A percentile compares a stretch with the other conserved stretches of the same genome.
These are phyloP conservation scores for Colletotrichum eremochloae DNA, from an alignment of 2,329 filamentous ascomycete genomes.

Conservation along the genomic window DNA sequence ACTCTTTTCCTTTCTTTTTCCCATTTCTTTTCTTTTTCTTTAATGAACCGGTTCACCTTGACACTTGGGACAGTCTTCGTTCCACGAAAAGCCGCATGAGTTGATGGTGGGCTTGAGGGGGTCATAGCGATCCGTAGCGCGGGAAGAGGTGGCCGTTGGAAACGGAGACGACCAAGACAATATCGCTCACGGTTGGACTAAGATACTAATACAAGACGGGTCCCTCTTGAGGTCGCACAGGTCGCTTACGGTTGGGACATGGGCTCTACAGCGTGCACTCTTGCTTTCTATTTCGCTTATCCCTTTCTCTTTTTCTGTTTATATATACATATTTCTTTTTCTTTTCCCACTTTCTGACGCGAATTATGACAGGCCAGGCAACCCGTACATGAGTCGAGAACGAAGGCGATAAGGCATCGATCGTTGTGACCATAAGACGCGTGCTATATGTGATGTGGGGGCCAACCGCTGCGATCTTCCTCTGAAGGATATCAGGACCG, in stretches of 20 bases:
- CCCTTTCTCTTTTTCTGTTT: no score
- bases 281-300: no score
- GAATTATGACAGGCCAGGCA: neutral
- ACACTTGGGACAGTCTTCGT: neutral
- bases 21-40: neutral
- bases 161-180: neutral
- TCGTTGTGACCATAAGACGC: neutral
- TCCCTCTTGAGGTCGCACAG: no score
- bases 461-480: neutral
- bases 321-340: neutral
- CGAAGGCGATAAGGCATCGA: neutral
- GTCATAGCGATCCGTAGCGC: conserved; percentile 38
- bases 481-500: neutral
- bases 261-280: neutral
- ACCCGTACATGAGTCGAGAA: neutral
- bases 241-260: neutral
- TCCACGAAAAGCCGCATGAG: neutral
- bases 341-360: neutral
- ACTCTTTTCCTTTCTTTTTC: neutral
- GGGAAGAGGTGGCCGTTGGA: neutral
- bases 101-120: conserved; percentile 1
- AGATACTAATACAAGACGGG: no score
- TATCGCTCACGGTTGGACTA: neutral
- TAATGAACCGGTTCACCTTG: neutral
- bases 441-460: no score